These are phyloP conservation scores for Oldenlandia corymbosa DNA, from an alignment of 257 asterid genomes.

Conservation along the genomic window DNA sequence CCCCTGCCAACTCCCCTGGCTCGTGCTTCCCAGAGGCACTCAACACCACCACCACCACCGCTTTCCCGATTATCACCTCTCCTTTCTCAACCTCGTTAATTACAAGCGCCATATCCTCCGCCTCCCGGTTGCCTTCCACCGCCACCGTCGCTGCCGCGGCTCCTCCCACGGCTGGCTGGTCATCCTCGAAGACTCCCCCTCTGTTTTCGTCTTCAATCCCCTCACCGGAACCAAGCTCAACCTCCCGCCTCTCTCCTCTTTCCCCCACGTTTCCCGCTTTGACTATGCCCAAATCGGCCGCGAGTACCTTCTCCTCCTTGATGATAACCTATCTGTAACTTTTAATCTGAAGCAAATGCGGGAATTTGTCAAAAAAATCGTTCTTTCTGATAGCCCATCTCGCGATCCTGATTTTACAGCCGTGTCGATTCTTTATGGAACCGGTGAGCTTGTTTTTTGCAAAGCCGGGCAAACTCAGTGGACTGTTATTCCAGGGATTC, in stretches of 20 bases:
- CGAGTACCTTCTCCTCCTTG: slow-evolving; percentile 46
- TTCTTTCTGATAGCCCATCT: slow-evolving; percentile 53
- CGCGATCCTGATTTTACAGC: slow-evolving; percentile 33
- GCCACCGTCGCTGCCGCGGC: slow-evolving; percentile 62
- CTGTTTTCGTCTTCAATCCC: slow-evolving; percentile 60
- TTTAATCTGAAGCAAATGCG: slow-evolving; percentile 57
- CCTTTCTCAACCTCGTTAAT: slow-evolving; percentile 43
- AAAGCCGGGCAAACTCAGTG: slow-evolving; percentile 41
- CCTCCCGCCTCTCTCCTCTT: slow-evolving; percentile 56
- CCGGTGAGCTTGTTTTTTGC: slow-evolving; percentile 54
- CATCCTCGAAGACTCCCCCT: slow-evolving; percentile 66
- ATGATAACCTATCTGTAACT: slow-evolving; percentile 8
- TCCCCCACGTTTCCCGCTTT: slow-evolving; percentile 53
- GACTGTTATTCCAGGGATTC: slow-evolving; percentile 41
- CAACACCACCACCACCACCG: slow-evolving; percentile 18
- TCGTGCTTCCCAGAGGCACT: slow-evolving; percentile 54
- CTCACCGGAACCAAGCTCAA: slow-evolving; percentile 47
- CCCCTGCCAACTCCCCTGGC: slow-evolving; percentile 83
- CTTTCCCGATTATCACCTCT: slow-evolving; percentile 30
- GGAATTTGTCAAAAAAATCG: slow-evolving; percentile 58
- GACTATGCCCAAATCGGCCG: slow-evolving; percentile 54
- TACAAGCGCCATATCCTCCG: slow-evolving; percentile 34
- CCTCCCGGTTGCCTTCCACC: slow-evolving; percentile 55
- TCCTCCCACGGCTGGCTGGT: slow-evolving; percentile 72
- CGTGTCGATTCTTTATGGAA: slow-evolving; percentile 41